These are phyloP conservation scores for Pichia deserticola DNA, from an alignment of 805 yeast genomes.

Conservation along the genomic window DNA sequence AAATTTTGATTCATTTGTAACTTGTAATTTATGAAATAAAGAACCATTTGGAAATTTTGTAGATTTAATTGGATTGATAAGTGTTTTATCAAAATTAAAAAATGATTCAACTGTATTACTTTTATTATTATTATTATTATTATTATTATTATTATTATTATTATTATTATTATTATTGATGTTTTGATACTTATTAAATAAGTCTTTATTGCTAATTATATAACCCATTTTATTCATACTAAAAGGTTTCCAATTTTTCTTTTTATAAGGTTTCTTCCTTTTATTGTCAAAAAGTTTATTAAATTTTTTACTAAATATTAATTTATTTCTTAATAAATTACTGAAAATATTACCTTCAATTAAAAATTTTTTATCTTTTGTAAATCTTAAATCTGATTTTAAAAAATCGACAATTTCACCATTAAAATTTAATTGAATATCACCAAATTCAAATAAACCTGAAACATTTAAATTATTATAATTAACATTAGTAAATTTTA, in stretches of 20 bases:
- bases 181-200: too few species aligned
- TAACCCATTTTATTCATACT: constrained; percentile 25
- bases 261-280: constrained; percentile 8
- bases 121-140: too few species aligned
- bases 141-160: constrained; percentile 8
- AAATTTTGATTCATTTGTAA: constrained; percentile 21
- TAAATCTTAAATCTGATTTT: constrained; percentile 22
- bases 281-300: constrained; percentile 21
- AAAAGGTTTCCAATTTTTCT: constrained; percentile 23
- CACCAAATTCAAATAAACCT: constrained; percentile 20
- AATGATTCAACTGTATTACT: constrained; percentile 9
- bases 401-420: constrained; percentile 27
- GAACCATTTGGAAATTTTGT: constrained; percentile 27
- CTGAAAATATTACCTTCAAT: constrained; percentile 27
- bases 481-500: constrained; percentile 19
- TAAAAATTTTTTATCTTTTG: constrained; percentile 15
- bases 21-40: constrained; percentile 21
- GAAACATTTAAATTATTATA: constrained; percentile 9
- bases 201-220: constrained; percentile 4
- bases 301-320: constrained; percentile 22
- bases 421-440: constrained; percentile 16
- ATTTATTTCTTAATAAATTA: constrained; percentile 23
- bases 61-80: constrained; percentile 9
- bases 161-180: neutral
- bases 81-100: constrained; percentile 1